phyloP scores from a whole-genome alignment of 2,329 filamentous ascomycete genomes.

The Fusarium hainanense region DNA sequence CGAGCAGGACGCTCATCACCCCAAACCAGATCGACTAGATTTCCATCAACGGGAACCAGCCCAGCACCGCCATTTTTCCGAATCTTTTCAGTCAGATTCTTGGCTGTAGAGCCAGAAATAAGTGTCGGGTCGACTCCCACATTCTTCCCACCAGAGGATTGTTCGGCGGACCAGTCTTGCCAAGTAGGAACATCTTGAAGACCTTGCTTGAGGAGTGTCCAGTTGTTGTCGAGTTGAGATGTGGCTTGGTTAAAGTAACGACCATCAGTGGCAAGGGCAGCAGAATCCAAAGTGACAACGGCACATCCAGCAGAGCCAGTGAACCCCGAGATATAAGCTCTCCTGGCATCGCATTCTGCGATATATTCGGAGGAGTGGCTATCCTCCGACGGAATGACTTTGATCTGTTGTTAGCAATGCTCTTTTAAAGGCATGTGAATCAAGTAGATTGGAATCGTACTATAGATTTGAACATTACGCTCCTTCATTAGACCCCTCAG shows the following conservation, averaged over 20 bases:
- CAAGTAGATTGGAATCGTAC: slow-evolving; percentile 63
- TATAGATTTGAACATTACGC: slow-evolving; percentile 89
- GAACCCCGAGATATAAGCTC: slow-evolving; percentile 93
- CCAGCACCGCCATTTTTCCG: slow-evolving; percentile 85
- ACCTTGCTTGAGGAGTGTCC: slow-evolving; percentile 91
- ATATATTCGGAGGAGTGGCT: slow-evolving; percentile 99
- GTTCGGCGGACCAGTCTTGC: slow-evolving; percentile 94
- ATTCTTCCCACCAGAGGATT: slow-evolving; percentile 85
- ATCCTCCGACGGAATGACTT: slow-evolving; percentile 96
- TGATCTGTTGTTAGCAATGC: slow-evolving; percentile 20
- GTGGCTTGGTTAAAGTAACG: slow-evolving; percentile 97
- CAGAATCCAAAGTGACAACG: slow-evolving; percentile 86
- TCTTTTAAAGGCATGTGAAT: not conserved
- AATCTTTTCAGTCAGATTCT: slow-evolving; percentile 85
- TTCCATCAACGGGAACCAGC: slow-evolving; percentile 79
- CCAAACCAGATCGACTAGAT: slow-evolving; percentile 95
- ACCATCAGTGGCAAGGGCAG: slow-evolving; percentile 92
- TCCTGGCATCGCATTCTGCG: slow-evolving; percentile 90
- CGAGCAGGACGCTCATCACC: slow-evolving; percentile 75
- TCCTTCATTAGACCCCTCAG: slow-evolving; percentile 89
- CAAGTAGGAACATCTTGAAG: slow-evolving; percentile 94
- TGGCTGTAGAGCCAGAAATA: slow-evolving; percentile 72
- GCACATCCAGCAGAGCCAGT: slow-evolving; percentile 95
- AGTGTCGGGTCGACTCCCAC: slow-evolving; percentile 93
- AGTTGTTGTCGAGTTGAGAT: slow-evolving; percentile 91